Evolutionary conservation across 257 asterid genomes (phyloP).

Genomic region (Striga asiatica): DNA sequence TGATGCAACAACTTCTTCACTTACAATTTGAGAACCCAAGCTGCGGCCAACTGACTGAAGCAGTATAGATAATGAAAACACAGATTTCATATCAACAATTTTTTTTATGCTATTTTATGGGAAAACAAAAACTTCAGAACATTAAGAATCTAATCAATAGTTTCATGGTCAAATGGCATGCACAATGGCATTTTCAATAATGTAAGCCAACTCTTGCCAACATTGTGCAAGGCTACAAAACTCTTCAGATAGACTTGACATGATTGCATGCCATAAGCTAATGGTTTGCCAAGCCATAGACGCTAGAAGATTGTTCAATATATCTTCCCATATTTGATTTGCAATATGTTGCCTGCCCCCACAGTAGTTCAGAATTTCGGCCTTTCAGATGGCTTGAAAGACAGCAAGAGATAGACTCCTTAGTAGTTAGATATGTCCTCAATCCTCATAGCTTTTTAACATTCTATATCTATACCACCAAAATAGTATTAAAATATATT

Average conservation of each 20-base stretch:
- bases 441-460: neutral
- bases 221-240: neutral
- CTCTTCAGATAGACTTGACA: too few species aligned
- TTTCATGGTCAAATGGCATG: neutral
- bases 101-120: neutral
- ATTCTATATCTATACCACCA: neutral
- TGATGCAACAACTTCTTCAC: conserved; percentile 65
- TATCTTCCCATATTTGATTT: too few species aligned
- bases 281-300: too few species aligned
- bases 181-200: neutral
- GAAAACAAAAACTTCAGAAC: neutral
- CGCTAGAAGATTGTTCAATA: too few species aligned
- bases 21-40: conserved; percentile 49
- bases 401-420: neutral
- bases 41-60: conserved; percentile 62
- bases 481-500: neutral
- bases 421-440: neutral
- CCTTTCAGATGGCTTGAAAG: neutral
- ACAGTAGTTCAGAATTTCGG: too few species aligned
- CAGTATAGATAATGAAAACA: conserved; percentile 16
- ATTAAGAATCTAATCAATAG: neutral
- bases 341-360: too few species aligned
- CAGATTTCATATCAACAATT: conserved; percentile 9
- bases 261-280: too few species aligned
- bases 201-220: neutral